Percentiles rank a stretch among this genome's conserved stretches.
phyloP scores from a whole-genome alignment of 257 asterid species.

The Anisodus tanguticus region DNA sequence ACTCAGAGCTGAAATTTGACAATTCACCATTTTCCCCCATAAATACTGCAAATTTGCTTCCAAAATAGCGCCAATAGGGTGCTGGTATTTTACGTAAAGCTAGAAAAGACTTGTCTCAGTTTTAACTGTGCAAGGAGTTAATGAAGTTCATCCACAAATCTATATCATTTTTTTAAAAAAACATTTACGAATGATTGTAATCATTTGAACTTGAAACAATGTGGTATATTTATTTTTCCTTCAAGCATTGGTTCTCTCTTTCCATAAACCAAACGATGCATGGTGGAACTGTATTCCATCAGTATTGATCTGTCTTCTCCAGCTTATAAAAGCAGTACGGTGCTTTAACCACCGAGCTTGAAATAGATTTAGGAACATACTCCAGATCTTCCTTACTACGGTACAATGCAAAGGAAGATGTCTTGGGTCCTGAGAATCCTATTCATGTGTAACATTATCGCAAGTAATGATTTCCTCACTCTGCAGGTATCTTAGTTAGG shows the following conservation, averaged over 20 bases:
- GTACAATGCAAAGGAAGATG: constrained; percentile 20
- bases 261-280: neutral
- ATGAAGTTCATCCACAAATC: constrained; percentile 10
- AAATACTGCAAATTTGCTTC: neutral
- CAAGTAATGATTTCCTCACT: neutral
- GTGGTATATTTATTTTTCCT: constrained; percentile 6
- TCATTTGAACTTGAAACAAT: neutral
- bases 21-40: neutral
- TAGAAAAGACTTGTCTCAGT: neutral
- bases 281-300: neutral
- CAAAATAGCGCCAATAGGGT: neutral
- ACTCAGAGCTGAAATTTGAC: neutral
- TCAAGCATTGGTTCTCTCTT: neutral
- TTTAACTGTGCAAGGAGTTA: neutral
- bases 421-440: constrained; percentile 25
- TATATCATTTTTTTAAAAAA: neutral
- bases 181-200: neutral
- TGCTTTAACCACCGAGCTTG: neutral
- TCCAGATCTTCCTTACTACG: neutral
- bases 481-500: constrained; percentile 6
- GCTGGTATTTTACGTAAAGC: neutral
- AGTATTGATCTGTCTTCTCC: neutral
- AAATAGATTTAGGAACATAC: neutral
- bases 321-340: neutral
- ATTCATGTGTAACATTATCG: neutral